Evolutionary conservation across 2,329 filamentous ascomycete species (phyloP).

Genomic region (Aspergillus unguis): DNA sequence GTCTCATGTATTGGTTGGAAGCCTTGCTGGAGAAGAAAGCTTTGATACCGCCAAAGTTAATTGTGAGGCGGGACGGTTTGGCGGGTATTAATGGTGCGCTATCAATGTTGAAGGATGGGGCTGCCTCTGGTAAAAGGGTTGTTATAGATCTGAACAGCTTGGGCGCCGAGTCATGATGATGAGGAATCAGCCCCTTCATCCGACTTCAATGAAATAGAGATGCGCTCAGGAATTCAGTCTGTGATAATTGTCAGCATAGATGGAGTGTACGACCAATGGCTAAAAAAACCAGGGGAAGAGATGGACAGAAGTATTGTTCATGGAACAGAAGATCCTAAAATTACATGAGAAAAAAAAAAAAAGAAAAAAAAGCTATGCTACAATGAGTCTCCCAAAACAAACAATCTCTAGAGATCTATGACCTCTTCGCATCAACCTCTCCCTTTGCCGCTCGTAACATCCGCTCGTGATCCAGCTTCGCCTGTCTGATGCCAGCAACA

Average conservation of each 20-base stretch:
- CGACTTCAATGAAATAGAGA: too few relatives aligned
- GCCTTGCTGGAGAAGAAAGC: neutral
- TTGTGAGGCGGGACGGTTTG: neutral
- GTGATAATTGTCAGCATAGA: too few relatives aligned
- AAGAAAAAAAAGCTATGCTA: conserved; percentile 24
- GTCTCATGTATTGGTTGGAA: neutral
- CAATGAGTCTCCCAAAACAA: conserved; percentile 20
- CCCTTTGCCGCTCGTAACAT: conserved; percentile 45
- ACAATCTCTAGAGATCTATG: conserved; percentile 19
- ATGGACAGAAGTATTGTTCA: neutral
- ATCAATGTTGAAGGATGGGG: neutral
- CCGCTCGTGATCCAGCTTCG: conserved; percentile 45
- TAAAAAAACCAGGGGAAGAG: neutral
- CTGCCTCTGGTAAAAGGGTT: neutral
- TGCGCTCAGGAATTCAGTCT: too few relatives aligned
- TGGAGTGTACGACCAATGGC: too few relatives aligned
- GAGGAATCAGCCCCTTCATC: too few relatives aligned
- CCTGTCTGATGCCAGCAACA: conserved; percentile 39
- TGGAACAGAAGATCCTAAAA: conserved; percentile 12
- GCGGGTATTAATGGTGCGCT: neutral
- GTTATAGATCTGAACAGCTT: neutral
- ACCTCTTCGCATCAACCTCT: conserved; percentile 39
- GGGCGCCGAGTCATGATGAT: neutral
- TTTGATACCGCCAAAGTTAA: neutral
- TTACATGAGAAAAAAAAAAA: conserved; percentile 18